Base-by-base conservation (phyloP, 2,329 filamentous ascomycete species). In the Sphaerulina vaccinii region DNA sequence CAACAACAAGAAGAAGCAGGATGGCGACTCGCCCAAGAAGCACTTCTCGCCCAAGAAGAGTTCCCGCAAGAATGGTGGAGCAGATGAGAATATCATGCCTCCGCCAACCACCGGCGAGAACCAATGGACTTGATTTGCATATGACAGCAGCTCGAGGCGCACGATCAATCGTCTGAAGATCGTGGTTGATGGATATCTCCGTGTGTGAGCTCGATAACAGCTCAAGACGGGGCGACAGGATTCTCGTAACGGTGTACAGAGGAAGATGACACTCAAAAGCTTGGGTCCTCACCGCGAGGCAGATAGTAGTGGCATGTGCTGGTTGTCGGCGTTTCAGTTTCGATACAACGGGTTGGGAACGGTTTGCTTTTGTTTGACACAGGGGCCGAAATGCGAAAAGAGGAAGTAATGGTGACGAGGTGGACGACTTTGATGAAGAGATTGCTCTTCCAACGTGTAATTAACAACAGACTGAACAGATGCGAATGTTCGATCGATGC, bases 391-490 rank as follows among this genome's bases (percentile, higher is more conserved):
- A 48, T 35, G 45, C 33, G 38, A 21, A 22, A 15, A 38, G 15
- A 11, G 15, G 19, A 27, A 27, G 45, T 27, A 32, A 40, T 48
- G 45, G 35, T 22, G 33, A 29, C 23, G 23, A 7, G 19, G 15
- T 36, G 35, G 19, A 48, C 16, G 36, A 21, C 19, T 15, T 40
- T 48, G 36, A 29, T n/a, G 22, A 21, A 29, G 44, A 40, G 45
- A 49, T 38, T 42, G 45, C 32, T 36, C 49, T 42, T 40, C 36
- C 39, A 43, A 32, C 44, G 51, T 53, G 45, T 35, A 45, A 45
- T 18, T n/a, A 49, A 36, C 27, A 49, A 39, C 23, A 37, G 24
- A 42, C 15, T 38, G 39, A n/a, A 23, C 23, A 38, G 29, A 23
- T 33, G 24, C 18, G 29, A 45, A 35, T 42, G 39, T 42, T 27